Evolutionary conservation across 805 yeast genomes (phyloP).

Genomic region (Diddensiella santjacobensis): DNA sequence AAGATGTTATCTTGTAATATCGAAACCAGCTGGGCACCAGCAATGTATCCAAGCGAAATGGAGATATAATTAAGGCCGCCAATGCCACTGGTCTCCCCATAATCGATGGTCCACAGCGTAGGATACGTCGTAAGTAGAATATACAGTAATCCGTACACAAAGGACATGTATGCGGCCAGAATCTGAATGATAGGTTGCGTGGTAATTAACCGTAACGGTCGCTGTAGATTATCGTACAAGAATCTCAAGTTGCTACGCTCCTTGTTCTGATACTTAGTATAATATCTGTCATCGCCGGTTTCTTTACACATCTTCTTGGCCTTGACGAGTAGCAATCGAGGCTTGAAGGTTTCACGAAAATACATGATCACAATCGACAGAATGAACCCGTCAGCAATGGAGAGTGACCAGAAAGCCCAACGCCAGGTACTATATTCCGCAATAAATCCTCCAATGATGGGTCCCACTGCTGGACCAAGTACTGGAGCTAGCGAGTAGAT

Average conservation of each 20-base stretch:
- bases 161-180: slow-evolving; percentile 59
- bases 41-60: slow-evolving; percentile 49
- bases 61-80: slow-evolving; percentile 61
- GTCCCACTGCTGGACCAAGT: slow-evolving; percentile 51
- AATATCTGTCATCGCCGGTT: slow-evolving; percentile 53
- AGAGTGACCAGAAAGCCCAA: slow-evolving; percentile 58
- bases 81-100: slow-evolving; percentile 45
- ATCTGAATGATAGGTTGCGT: slow-evolving; percentile 63
- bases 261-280: slow-evolving; percentile 49
- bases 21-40: slow-evolving; percentile 49
- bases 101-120: slow-evolving; percentile 42
- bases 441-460: slow-evolving; percentile 50
- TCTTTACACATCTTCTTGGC: slow-evolving; percentile 45
- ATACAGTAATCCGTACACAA: slow-evolving; percentile 61
- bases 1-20: slow-evolving; percentile 41
- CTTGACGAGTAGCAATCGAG: slow-evolving; percentile 44
- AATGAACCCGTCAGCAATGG: slow-evolving; percentile 49
- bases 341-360: slow-evolving; percentile 58
- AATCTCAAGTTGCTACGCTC: slow-evolving; percentile 26
- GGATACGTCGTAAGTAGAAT: slow-evolving; percentile 60
- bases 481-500: slow-evolving; percentile 57
- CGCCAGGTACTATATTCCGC: slow-evolving; percentile 52
- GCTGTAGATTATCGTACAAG: slow-evolving; percentile 42
- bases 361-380: slow-evolving; percentile 42
- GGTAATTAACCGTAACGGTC: slow-evolving; percentile 51